phyloP scores from a whole-genome alignment of 352 stramenopile genomes.

The Pythium volutum region DNA sequence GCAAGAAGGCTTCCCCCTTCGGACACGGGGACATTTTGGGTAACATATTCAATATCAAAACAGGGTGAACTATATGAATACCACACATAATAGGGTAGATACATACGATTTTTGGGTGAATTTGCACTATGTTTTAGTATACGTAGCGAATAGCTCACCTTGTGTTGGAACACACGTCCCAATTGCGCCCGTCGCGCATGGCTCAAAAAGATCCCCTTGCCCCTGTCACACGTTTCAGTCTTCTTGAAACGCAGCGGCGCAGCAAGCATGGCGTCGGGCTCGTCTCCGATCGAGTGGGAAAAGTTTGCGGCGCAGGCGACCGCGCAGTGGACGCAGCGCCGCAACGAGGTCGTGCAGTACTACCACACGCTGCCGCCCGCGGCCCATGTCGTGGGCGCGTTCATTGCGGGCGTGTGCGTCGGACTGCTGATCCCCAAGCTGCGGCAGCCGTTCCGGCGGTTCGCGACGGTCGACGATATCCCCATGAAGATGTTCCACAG shows the following conservation, averaged over 20 bases:
- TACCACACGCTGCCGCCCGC: constrained; percentile 36
- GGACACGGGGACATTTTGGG: neutral
- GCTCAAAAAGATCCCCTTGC: neutral
- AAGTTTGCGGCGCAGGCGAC: constrained; percentile 17
- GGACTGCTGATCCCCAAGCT: constrained; percentile 55
- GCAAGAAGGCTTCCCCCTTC: constrained; percentile 13
- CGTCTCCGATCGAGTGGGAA: constrained; percentile 17
- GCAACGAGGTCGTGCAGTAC: constrained; percentile 13
- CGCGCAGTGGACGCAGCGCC: constrained; percentile 14
- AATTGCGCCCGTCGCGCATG: constrained; percentile 14
- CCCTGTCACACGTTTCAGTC: constrained; percentile 11
- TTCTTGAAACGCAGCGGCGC: neutral
- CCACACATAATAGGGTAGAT: neutral
- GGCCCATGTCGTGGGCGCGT: constrained; percentile 43
- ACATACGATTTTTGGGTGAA: neutral
- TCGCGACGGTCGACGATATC: constrained; percentile 77
- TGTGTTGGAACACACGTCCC: constrained; percentile 1
- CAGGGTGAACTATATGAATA: constrained; percentile 1
- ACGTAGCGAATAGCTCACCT: constrained; percentile 1
- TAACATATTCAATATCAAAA: constrained; percentile 1
- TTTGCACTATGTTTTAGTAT: neutral
- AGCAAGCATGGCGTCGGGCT: neutral
- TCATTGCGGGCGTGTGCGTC: constrained; percentile 50
- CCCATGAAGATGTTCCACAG: constrained; percentile 68
- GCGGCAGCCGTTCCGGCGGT: constrained; percentile 64